Percentiles rank a stretch among this genome's conserved stretches.
These are phyloP conservation scores for Bromus sterilis DNA, from an alignment of 176 grass and related monocot species.

Conservation along the genomic window DNA sequence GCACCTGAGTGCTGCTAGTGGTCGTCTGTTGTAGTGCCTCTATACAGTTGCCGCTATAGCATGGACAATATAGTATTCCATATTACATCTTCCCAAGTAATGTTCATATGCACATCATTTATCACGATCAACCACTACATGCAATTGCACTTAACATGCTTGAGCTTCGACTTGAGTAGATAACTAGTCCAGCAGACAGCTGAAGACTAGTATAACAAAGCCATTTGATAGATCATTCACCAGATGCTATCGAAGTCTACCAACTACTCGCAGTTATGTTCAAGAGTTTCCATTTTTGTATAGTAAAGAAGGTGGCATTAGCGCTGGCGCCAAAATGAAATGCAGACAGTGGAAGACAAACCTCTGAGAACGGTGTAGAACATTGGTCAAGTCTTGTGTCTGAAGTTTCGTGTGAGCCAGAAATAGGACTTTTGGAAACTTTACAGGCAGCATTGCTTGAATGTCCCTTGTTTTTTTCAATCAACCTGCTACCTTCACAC, in stretches of 20 bases:
- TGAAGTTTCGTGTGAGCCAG: background rate
- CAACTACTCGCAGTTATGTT: background rate
- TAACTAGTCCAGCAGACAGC: background rate
- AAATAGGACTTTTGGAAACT: background rate
- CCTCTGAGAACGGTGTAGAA: slow-evolving; percentile 3
- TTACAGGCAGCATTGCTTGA: background rate
- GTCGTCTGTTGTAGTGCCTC: background rate
- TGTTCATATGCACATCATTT: background rate
- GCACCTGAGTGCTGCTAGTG: background rate
- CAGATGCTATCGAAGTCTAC: background rate
- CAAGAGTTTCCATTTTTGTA: background rate
- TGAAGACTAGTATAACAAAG: background rate
- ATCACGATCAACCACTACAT: background rate
- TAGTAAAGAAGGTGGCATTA: background rate
- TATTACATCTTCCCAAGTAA: background rate
- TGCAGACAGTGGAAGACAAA: background rate
- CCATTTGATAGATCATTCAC: background rate
- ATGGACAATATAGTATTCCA: background rate
- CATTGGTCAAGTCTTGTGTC: background rate
- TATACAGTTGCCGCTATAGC: background rate
- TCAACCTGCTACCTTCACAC: background rate
- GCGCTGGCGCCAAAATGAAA: background rate
- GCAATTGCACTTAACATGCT: background rate
- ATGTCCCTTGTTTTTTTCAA: background rate
- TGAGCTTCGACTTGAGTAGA: background rate